Conservation (phyloP, 352 stramenopile species). For the Globisporangium sylvaticum region DNA sequence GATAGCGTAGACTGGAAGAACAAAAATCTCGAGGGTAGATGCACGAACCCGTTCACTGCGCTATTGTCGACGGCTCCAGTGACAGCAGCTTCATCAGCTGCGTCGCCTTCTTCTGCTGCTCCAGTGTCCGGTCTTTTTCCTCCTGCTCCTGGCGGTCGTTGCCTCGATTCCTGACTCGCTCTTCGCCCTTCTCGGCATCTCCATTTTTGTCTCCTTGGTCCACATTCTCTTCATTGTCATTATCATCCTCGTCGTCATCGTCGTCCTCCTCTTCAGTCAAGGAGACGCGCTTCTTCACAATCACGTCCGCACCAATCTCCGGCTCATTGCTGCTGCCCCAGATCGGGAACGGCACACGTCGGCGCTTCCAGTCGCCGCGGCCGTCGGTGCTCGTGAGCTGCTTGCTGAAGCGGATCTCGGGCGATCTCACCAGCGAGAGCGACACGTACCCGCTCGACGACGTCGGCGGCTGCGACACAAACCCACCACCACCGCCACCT, state of each 20-base stretch:
- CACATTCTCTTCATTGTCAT: constrained; percentile 23
- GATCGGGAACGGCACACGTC: constrained; percentile 40
- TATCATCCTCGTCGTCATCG: constrained; percentile 29
- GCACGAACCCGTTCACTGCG: background rate
- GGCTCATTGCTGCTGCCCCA: constrained; percentile 20
- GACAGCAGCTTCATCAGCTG: constrained; percentile 61
- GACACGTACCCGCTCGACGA: constrained; percentile 66
- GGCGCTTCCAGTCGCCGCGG: constrained; percentile 57
- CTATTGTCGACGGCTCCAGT: constrained; percentile 18
- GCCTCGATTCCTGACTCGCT: constrained; percentile 28
- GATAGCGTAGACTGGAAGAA: background rate
- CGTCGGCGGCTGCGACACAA: constrained; percentile 16
- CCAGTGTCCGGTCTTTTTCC: background rate
- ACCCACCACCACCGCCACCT: constrained; percentile 16
- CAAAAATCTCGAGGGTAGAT: background rate
- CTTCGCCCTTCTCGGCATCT: constrained; percentile 7
- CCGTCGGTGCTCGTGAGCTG: constrained; percentile 24
- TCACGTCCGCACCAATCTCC: constrained; percentile 4
- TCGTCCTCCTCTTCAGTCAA: constrained; percentile 21
- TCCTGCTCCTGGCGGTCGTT: constrained; percentile 4
- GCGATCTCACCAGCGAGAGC: constrained; percentile 66
- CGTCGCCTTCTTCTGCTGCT: constrained; percentile 22
- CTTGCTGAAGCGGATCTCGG: constrained; percentile 74
- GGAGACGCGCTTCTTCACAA: constrained; percentile 18
- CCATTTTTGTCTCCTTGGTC: background rate